Evolutionary conservation across 2,329 filamentous ascomycete species (phyloP).

Genomic region (Aurifilum marmelostoma): DNA sequence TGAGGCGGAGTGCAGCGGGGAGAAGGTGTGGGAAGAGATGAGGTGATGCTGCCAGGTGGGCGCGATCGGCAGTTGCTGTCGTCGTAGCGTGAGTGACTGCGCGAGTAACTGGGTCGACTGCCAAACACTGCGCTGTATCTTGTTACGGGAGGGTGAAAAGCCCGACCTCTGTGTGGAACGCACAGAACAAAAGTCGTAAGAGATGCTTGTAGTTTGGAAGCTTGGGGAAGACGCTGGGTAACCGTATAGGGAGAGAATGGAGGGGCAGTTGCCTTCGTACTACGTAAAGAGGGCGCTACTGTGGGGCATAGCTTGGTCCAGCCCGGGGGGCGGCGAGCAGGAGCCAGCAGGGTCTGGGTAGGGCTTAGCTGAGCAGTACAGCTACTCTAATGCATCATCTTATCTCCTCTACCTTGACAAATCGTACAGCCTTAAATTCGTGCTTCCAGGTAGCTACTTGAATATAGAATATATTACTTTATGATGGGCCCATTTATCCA

Average conservation of each 20-base stretch:
- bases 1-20: conserved; percentile 22
- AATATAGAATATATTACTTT: too few relatives aligned
- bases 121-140: background rate
- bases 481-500: background rate
- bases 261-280: background rate
- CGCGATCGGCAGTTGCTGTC: background rate
- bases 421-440: background rate
- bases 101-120: background rate
- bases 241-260: conserved; percentile 2
- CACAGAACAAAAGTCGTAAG: background rate
- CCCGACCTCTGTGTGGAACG: background rate
- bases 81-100: background rate
- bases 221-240: conserved; percentile 29
- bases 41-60: background rate
- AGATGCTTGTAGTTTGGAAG: conserved; percentile 19
- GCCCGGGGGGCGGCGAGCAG: background rate
- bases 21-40: conserved; percentile 20
- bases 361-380: background rate
- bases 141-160: background rate
- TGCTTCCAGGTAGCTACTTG: too few relatives aligned
- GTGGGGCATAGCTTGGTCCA: conserved; percentile 6
- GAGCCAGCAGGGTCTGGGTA: background rate
- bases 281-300: background rate
- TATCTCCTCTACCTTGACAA: too few relatives aligned
- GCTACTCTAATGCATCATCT: too few relatives aligned